Base-by-base conservation (phyloP, 176 grass and related monocot species). In the Avena eriantha region DNA sequence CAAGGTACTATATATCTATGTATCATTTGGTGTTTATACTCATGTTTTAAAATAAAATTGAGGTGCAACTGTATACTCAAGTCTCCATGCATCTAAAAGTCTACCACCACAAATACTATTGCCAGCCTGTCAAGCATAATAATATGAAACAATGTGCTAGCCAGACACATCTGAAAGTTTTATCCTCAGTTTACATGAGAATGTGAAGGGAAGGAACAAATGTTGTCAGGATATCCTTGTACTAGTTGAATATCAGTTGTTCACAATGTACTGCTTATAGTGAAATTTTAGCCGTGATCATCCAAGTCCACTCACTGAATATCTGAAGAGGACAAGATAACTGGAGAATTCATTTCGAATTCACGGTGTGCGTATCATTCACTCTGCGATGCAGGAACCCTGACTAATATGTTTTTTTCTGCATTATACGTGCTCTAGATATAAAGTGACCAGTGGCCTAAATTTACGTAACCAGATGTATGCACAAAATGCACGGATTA, bases 101-200 rank as follows among this genome's bases (percentile, higher is more conserved):
- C 51, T 69, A 8, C 4, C 64, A 83, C 14, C 19, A 63, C 77
- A 39, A 49, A 3, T 74, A 35, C 67, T 73, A 70, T 21, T 34
- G 8, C 49, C 39, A 74, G 31, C 78, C 39, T 29, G 49, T 8
- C 23, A 46, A 53, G 56, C 26, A 73, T 69, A 77, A 58, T 23
- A 77, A 57, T 76, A 51, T 60, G 48, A 74, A 80, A 35, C 39
- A 33, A 66, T 17, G 9, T 47, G 47, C 70, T 21, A 46, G 10
- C 47, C 79, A 87, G 11, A 68, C 51, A 76, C 10, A 46, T 66
- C 19, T 87, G 79, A 54, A 76, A 67, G 1, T 33, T 47, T 18
- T 21, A 57, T 76, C 36, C 22, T 76, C 73, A 24, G 36, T 83
- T 84, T 70, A 69, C 19, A 88, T 77, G 73, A 59, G 47, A 78